Base-by-base conservation (phyloP, 2,329 filamentous ascomycete species). In the Verticillium tricorpus region DNA sequence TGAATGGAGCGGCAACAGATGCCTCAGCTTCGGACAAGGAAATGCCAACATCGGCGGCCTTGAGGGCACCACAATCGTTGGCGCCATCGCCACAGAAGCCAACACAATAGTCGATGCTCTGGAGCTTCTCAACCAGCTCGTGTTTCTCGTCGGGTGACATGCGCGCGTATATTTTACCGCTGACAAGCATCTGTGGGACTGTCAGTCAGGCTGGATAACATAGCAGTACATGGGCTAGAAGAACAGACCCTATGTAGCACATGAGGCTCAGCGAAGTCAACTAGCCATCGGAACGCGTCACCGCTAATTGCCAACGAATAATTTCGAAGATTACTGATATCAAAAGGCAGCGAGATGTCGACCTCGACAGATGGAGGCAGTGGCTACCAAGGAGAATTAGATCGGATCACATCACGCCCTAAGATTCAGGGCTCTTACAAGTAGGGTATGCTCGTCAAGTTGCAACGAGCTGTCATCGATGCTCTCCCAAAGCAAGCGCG, bases 141-240 rank as follows among this genome's bases (percentile, higher is more conserved):
- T 97, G 93, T 74, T 99, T 99, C 75, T 99, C 95, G 72, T 99
- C 96, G 0, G 95, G 96, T 1, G 94, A 98, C 95, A 99, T 99
- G 68, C 95, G 90, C 4, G 95, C 96, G 75, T 96, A 99, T 1
- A 99, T 92, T 74, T 95, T 94, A 31, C 94, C 93, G 60, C 85
- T 86, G 39, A 97, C 89, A 60, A 99, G 90, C 88, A 98, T 94
- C 82, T 95, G 73, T 14, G 40, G 15, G 12, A 11, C 25, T 35
- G 22, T 31, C 14, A 22, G 22, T 28, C 39, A n/a, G 28, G 8
- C 14, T 19, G 11, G 5, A 39, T 34, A 6, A 22, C 15, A 19
- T 19, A 25, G 19, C 19, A 50, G 7, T 19, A 4, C 9, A 25
- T 19, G 2, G 12, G 19, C 45, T 60, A 45, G 35, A 52, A 32